These are phyloP conservation scores for Penicillium occitanis DNA, from an alignment of 2,329 filamentous ascomycete species.

Conservation along the genomic window DNA sequence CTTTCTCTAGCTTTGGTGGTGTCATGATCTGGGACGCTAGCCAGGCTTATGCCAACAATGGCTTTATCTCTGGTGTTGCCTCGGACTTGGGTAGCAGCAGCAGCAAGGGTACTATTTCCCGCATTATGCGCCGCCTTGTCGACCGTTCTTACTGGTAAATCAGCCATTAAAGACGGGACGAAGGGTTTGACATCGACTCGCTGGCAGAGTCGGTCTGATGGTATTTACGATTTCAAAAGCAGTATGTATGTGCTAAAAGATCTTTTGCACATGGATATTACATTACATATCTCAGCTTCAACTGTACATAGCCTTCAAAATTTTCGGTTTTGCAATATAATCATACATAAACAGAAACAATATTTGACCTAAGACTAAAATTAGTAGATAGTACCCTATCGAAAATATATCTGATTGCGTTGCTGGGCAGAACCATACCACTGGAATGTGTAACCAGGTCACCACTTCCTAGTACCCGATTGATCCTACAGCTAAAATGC, in stretches of 20 bases:
- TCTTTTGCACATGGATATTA: not conserved
- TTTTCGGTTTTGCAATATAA: not conserved
- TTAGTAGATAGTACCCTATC: too few relatives aligned
- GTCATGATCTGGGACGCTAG: constrained; percentile 70
- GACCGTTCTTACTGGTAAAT: constrained; percentile 18
- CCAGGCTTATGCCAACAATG: constrained; percentile 59
- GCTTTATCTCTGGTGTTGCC: constrained; percentile 53
- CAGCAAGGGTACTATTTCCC: constrained; percentile 18
- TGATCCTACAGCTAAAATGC: not conserved
- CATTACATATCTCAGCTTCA: not conserved
- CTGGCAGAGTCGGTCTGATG: constrained; percentile 11
- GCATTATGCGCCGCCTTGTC: constrained; percentile 17
- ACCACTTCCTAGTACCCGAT: not conserved
- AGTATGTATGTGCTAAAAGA: not conserved
- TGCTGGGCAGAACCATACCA: constrained; percentile 10
- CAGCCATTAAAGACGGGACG: not conserved
- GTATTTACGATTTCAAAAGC: not conserved
- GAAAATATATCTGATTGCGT: not conserved
- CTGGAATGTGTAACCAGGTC: constrained; percentile 3
- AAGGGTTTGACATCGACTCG: not conserved
- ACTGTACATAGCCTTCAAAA: not conserved
- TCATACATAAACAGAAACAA: not conserved
- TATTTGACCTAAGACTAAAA: too few relatives aligned
- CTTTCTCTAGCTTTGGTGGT: constrained; percentile 63
- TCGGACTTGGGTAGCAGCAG: constrained; percentile 14